Evolutionary conservation across 192 early-diverging fungal genomes (phyloP).

Genomic region (Gamsiella multidivaricata): DNA sequence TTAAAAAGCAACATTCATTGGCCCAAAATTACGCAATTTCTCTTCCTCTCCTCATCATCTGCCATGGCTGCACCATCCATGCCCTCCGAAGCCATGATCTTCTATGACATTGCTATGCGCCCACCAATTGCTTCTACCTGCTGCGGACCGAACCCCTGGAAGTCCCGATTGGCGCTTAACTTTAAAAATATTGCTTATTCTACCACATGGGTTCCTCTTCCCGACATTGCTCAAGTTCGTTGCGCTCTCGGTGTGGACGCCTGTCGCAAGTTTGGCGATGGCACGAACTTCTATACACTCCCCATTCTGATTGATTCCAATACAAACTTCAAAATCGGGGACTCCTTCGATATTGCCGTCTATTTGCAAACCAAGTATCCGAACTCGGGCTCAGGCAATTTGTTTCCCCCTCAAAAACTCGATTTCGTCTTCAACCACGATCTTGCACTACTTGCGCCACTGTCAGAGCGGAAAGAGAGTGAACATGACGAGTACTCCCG

Average conservation of each 20-base stretch:
- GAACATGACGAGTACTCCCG: conserved; percentile 21
- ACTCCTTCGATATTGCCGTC: conserved; percentile 51
- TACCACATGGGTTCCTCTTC: conserved; percentile 40
- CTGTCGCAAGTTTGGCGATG: conserved; percentile 38
- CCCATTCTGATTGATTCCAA: conserved; percentile 37
- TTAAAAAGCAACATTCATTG: neutral
- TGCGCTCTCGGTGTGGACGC: conserved; percentile 31
- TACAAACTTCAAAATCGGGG: conserved; percentile 27
- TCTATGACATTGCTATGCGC: conserved; percentile 51
- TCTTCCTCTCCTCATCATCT: conserved; percentile 18
- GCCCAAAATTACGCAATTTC: neutral
- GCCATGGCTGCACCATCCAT: conserved; percentile 36
- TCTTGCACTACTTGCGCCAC: conserved; percentile 21
- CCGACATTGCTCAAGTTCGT: conserved; percentile 41
- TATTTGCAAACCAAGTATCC: conserved; percentile 44
- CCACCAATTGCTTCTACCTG: conserved; percentile 15
- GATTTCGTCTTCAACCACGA: conserved; percentile 41
- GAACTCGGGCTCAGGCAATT: conserved; percentile 36
- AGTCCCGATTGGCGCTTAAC: conserved; percentile 45
- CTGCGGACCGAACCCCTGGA: conserved; percentile 43
- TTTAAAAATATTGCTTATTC: conserved; percentile 48
- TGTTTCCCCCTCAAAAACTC: conserved; percentile 53
- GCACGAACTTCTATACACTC: conserved; percentile 40
- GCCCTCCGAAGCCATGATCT: conserved; percentile 33
- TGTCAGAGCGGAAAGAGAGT: conserved; percentile 36